Evolutionary conservation across 1,139 yeast species (phyloP).

Genomic region (Nakaseomyces uthaithaninus): DNA sequence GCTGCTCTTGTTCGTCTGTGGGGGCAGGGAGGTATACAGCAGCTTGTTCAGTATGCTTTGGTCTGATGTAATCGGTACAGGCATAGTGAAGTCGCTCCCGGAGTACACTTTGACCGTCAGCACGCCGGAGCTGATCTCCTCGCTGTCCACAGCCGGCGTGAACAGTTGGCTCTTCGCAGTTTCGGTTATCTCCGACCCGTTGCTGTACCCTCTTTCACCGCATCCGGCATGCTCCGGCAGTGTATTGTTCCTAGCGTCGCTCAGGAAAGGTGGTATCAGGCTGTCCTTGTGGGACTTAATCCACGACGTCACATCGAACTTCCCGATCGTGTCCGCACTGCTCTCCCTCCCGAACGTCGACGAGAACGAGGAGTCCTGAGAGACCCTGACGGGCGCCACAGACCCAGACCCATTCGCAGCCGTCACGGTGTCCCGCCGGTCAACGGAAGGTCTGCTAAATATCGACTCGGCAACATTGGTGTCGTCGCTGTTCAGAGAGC

Average conservation of each 20-base stretch:
- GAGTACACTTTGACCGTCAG: conserved; percentile 25
- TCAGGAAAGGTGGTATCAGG: not conserved
- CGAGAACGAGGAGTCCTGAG: conserved; percentile 7
- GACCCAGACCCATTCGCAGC: conserved; percentile 8
- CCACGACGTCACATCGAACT: conserved; percentile 4
- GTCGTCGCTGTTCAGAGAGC: conserved; percentile 4
- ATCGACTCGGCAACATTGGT: conserved; percentile 6
- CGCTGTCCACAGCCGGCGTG: not conserved
- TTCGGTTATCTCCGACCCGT: not conserved
- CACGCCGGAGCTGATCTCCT: conserved; percentile 19
- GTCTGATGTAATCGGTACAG: conserved; percentile 25
- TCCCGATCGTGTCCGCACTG: not conserved
- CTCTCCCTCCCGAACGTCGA: conserved; percentile 5
- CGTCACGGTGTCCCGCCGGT: conserved; percentile 7
- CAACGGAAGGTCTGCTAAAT: conserved; percentile 7
- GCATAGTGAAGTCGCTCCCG: conserved; percentile 25
- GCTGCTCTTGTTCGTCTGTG: conserved; percentile 11
- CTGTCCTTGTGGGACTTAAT: conserved; percentile 1
- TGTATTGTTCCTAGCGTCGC: not conserved
- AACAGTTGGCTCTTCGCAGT: not conserved
- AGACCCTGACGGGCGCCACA: conserved; percentile 8
- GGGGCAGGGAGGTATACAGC: conserved; percentile 25
- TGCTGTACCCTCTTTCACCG: not conserved
- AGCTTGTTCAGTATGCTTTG: conserved; percentile 22
- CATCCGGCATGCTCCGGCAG: not conserved